phyloP scores from a whole-genome alignment of 2,329 filamentous ascomycete species.

The Macrophomina phaseolina region DNA sequence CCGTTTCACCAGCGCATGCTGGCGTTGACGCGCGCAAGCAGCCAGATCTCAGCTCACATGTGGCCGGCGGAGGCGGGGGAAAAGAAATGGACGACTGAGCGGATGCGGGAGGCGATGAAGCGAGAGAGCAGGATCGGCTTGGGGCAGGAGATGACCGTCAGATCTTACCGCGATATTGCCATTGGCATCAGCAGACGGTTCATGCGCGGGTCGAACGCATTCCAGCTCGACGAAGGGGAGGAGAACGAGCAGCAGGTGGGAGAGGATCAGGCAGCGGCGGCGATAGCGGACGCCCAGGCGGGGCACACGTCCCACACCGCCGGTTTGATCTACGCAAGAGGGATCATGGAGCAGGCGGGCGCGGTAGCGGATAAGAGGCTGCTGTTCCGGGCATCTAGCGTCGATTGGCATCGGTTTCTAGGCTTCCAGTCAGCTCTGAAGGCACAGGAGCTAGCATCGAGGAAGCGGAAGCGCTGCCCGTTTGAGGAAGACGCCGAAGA shows the following conservation, averaged over 20 bases:
- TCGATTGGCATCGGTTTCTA: not conserved
- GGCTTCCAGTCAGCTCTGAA: not conserved
- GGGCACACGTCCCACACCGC: too few relatives aligned
- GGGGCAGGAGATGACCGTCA: not conserved
- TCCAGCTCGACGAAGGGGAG: too few relatives aligned
- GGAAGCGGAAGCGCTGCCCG: not conserved
- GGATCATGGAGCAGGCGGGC: not conserved
- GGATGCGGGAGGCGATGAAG: not conserved
- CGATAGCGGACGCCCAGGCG: too few relatives aligned
- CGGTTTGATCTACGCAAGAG: too few relatives aligned
- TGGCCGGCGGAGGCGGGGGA: not conserved
- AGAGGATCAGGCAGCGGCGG: too few relatives aligned
- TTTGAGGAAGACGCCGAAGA: not conserved
- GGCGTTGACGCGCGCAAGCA: not conserved
- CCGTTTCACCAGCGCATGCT: slow-evolving; percentile 29
- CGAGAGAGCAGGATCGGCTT: not conserved
- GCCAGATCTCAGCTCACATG: not conserved
- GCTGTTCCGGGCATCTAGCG: not conserved
- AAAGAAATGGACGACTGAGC: not conserved
- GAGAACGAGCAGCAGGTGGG: too few relatives aligned
- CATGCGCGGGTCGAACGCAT: too few relatives aligned
- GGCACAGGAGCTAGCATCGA: not conserved
- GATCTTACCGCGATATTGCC: not conserved
- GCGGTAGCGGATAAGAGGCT: not conserved
- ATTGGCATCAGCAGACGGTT: too few relatives aligned